Base-by-base conservation (phyloP, 2,329 filamentous ascomycete species). In the Pseudogymnoascus sp. region DNA sequence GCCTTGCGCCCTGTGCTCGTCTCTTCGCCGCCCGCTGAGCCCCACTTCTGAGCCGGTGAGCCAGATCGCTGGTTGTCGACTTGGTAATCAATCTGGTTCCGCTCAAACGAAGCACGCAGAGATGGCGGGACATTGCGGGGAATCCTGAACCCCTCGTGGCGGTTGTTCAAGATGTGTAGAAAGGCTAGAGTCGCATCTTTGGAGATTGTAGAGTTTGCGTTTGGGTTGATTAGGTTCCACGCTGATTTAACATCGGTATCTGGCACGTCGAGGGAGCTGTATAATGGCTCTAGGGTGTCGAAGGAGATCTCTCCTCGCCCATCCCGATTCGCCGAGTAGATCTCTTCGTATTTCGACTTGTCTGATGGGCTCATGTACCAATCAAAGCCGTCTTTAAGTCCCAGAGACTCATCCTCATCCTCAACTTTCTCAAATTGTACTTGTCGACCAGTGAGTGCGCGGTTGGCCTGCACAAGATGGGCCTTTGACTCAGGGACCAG, bases 311-410 rank as follows among this genome's bases (percentile, higher is more conserved):
- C 91, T 67, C 95, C 95, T 61, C 93, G 87, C 74, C 88, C 85
- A 75, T 96, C 90, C 65, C 92, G 86, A 78, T 92, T 96, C 71
- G 96, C 92, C 67, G 89, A 89, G 78, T 97, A 99, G 76, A 99
- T 99, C 70, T 93, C 91, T 76, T 97, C 92, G 78, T 99, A 99
- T 77, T 97, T 97, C 67, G 85, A 74, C 78, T 96, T 96, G 78
- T 99, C 93, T 31, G 81, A 77, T 0, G 95, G 95, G 65, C 86
- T 92, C 91, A 99, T 99, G 79, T 99, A 99, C 95, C 95, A 99
- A 75, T 99, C 95, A 76, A 99, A 99, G 11, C 93, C 93, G 76
- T 97, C 92, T 75, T 96, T 96, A 66, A 99, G 80, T 0, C 92
- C 92, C 1, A 86, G 85, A 3, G 87, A 86, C 69, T 96, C 93